phyloP scores from a whole-genome alignment of 495 filamentous ascomycete species.

The Neurospora africana region DNA sequence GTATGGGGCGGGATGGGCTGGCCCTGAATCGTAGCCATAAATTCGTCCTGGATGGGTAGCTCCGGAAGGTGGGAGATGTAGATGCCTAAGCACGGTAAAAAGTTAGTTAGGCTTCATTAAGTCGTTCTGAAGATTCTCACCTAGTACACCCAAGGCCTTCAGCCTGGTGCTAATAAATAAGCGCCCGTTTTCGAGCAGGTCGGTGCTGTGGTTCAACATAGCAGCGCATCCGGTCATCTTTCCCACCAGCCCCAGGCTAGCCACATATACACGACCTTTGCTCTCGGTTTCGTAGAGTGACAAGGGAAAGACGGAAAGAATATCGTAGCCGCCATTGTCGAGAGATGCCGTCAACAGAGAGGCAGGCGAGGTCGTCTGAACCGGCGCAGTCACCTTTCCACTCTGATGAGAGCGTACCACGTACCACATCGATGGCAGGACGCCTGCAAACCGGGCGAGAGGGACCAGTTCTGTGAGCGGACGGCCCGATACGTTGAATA shows the following conservation, averaged over 20 bases:
- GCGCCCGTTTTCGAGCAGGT: constrained; percentile 45
- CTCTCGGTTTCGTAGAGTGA: constrained; percentile 39
- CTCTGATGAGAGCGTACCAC: constrained; percentile 61
- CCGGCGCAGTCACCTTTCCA: constrained; percentile 48
- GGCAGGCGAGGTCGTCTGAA: constrained; percentile 27
- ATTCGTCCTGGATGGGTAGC: constrained; percentile 48
- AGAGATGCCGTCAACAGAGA: constrained; percentile 50
- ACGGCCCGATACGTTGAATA: constrained; percentile 66
- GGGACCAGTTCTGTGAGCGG: constrained; percentile 54
- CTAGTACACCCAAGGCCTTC: constrained; percentile 74
- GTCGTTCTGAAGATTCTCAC: constrained; percentile 30
- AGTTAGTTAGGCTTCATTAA: not conserved
- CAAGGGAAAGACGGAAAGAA: constrained; percentile 65
- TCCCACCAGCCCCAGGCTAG: constrained; percentile 69
- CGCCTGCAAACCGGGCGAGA: constrained; percentile 62
- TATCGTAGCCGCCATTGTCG: constrained; percentile 60
- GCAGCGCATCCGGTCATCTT: constrained; percentile 89
- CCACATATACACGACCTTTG: constrained; percentile 33
- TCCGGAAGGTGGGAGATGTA: constrained; percentile 59
- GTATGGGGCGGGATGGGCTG: constrained; percentile 55
- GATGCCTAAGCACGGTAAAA: constrained; percentile 35
- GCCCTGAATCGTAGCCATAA: constrained; percentile 70
- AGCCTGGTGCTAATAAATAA: constrained; percentile 54
- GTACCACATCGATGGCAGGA: constrained; percentile 44
- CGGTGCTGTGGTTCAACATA: constrained; percentile 48